phyloP scores from a whole-genome alignment of 768 basidiomycete species.

The Lentinula lateritia region DNA sequence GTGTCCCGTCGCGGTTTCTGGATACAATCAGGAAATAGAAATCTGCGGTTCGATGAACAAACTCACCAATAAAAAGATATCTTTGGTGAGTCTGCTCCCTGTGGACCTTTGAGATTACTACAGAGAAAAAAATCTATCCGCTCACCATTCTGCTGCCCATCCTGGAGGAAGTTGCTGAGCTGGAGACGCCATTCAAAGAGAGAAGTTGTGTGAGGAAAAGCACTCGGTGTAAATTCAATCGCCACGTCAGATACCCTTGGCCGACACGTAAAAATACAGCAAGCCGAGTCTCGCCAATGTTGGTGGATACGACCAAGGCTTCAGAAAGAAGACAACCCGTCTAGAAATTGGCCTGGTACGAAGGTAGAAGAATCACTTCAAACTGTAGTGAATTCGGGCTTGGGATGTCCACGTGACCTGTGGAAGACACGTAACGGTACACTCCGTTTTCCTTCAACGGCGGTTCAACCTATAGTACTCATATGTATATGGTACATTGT shows the following conservation, averaged over 20 bases:
- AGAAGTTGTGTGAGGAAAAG: neutral
- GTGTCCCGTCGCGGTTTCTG: slow-evolving; percentile 80
- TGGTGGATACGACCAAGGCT: neutral
- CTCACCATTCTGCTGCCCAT: slow-evolving; percentile 90
- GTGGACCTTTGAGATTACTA: slow-evolving; percentile 12
- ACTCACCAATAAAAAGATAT: slow-evolving; percentile 86
- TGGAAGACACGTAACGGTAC: neutral
- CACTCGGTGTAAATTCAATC: slow-evolving; percentile 4
- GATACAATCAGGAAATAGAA: slow-evolving; percentile 10
- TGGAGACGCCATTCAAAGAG: slow-evolving; percentile 39
- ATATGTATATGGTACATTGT: too few species aligned
- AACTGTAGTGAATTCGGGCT: neutral
- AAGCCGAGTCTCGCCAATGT: neutral
- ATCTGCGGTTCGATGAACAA: slow-evolving; percentile 8
- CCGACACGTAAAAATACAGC: slow-evolving; percentile 1
- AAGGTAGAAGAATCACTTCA: neutral
- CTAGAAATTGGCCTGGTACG: neutral
- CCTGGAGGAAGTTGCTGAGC: slow-evolving; percentile 79
- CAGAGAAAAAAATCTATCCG: slow-evolving; percentile 15
- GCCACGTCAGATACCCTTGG: slow-evolving; percentile 8
- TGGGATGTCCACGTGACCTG: neutral
- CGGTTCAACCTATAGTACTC: too few species aligned
- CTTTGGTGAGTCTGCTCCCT: slow-evolving; percentile 81
- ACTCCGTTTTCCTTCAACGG: too few species aligned
- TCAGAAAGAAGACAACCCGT: neutral